Evolutionary conservation across 2,329 filamentous ascomycete genomes (phyloP), one percentile per base, ranked within the genome.

Genomic region (Raffaelea albimanens): DNA sequence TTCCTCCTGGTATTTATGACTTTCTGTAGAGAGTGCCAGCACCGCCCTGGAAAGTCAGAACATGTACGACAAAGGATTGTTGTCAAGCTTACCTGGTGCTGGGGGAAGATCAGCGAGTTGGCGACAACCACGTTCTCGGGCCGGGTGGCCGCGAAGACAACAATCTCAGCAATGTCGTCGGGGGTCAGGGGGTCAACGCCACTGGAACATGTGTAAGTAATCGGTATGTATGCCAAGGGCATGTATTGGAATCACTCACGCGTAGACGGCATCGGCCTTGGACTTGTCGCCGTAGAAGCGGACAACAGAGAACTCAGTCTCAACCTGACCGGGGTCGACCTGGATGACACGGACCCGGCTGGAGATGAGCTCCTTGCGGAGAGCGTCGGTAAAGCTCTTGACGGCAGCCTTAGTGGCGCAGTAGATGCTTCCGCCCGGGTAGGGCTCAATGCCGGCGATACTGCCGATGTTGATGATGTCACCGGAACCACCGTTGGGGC

Each of bases 381-480:
- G 66, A 11, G 83, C 76, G 48, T 95, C 88, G 1, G 87, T 89
- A 67, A 95, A 95, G 55, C 76, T 84, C 57, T 85, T 79, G 48
- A 95, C 84, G 2, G 90, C 90, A 19, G 89, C 87, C 68, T 96
- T 96, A 50, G 86, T 90, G 1, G 89, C 87, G 65, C 90, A 95
- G 75, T 96, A 96, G 61, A 95, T 94, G 62, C 82, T 82, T 23
- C 90, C 90, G 44, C 88, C 87, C 1, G 80, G 72, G 64, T 95
- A 96, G 11, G 87, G 77, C 57, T 95, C 89, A 40, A 89, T 78
- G 25, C 88, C 90, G n/a, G 90, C 90, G 60, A 95, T 90, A 56
- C 83, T 89, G 52, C 90, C 90, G 59, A 96, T 69, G 61, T 96
- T 97, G 70, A 98, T 95, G 63, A 98, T 90, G 63, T 97, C 93